Base-by-base conservation (phyloP, 208 protist genomes). In the Crithidia fasciculata region DNA sequence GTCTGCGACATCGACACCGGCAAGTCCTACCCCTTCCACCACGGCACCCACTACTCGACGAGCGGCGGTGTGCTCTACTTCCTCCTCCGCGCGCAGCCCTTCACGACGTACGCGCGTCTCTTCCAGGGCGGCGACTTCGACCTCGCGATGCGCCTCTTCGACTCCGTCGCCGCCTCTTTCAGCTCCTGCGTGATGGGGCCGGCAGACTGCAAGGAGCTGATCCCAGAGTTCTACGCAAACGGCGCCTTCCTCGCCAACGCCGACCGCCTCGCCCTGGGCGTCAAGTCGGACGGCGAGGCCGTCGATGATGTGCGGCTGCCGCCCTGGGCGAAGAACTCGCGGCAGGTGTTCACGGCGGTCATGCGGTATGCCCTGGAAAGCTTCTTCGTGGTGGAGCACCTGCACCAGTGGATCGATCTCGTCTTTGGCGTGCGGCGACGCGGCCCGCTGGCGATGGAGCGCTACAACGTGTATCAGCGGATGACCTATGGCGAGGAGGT, bases 401-500 rank as follows among this genome's bases (percentile, higher is more conserved):
- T 99, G 44, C 95, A 99, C 74, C 58, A 92, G 54, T 99, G 99
- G 99, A 99, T 99, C 64, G 98, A 99, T 78, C 90, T 99, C 15
- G 92, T 99, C 61, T 99, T 99, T 81, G 99, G 99, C 18, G 97
- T 97, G 61, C 95, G 98, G 52, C 97, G 98, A 53, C 87, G 90
- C 47, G 97, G 97, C 7, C 84, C 66, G 40, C 79, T 89, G 4
- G 97, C 97, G 37, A 76, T 90, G 8, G 90, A 96, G 60, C 82
- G 91, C 18, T 80, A 90, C 63, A 99, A 99, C 81, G 76, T 95
- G 0, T 99, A 99, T 67, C 97, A 99, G 74, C 93, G 97, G 74
- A 88, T 99, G 75, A 99, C 98, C 9, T 99, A 99, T 78, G 98
- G 98, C 67, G 98, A 98, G 76, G 91, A 92, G 66, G 87, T 98